Base-by-base conservation (phyloP, 192 early-diverging fungal species). In the Umbelopsis isabellina region DNA sequence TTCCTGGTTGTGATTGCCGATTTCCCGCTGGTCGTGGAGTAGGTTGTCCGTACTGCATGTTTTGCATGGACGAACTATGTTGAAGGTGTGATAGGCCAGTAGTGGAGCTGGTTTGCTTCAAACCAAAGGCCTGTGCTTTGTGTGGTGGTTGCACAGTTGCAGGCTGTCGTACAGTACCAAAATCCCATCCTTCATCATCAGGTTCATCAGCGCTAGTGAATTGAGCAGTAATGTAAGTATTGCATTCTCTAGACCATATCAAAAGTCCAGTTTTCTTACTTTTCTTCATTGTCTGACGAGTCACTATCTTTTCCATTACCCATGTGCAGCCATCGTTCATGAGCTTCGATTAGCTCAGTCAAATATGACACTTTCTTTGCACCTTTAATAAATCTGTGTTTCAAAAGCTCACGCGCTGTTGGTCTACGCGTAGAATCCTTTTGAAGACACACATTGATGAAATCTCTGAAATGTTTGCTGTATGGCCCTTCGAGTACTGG, bases 391-490 rank as follows among this genome's bases (percentile, higher is more conserved):
- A 98, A 98, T 68, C 87, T 82, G 80, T 98, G 94, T 71, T 91
- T 92, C 46, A 94, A 82, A 45, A 98, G 75, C 51, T 97, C 93
- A 72, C 91, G 91, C 48, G 96, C 96, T 0, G 93, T 87, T 0
- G 95, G 95, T 44, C 96, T 84, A 91, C 84, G 75, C 16, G 79
- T 78, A 16, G 96, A 90, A 75, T 97, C 92, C 72, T 91, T 94
- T 65, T 97, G 90, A 16, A 98, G 78, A 76, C 97, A 99, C 2
- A 88, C 68, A 8, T 83, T 71, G 10, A 98, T 86, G 84, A 99
- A 98, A 49, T 97, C 96, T 71, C 92, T 90, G 83, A 99, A 97
- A 0, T 85, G 71, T 75, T 88, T 91, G 44, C 91, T 90, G 74
- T 90, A 97, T 23, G 83, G 80, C 16, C 90, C 88, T 41, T 90